Evolutionary conservation across 2,329 filamentous ascomycete genomes (phyloP), one percentile per base, ranked within the genome.

Genomic region (Ophidiomyces ophidiicola): DNA sequence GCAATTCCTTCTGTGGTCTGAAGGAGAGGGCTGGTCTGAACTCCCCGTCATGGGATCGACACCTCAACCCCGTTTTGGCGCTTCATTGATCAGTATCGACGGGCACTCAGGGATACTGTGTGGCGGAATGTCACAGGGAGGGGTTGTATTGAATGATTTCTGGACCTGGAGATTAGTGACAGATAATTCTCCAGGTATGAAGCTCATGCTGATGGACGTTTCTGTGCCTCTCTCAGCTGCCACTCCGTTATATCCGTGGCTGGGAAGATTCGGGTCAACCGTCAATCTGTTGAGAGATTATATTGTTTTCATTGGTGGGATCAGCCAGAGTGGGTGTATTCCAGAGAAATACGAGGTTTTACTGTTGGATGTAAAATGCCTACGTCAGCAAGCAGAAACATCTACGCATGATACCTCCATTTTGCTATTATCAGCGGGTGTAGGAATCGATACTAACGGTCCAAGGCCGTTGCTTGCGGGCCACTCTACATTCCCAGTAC

Each of bases 401-500:
- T 48, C 39, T n/a, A 44, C 45, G 11, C 51, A 47, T 43, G 48
- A 43, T 39, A 43, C 46, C 21, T 46, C 50, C 31, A 28, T 56
- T 8, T 36, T 62, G 11, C 52, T 52, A 8, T 36, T 6, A 6
- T 21, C 32, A 28, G 23, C 12, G 6, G 30, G 37, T 1, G 5
- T 39, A 11, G 48, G 49, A 5, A 32, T 39, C 14, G 46, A 48
- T 19, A 53, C 51, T n/a, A 44, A 48, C 19, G 58, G 58, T 14
- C 62, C 63, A 14, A 63, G 76, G 39, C 84, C 84, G 8, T 66
- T 93, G 4, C 68, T 93, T 35, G 67, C 85, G 36, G 85, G 87
- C 2, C 71, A 77, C 40, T 76, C 76, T 3, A 64, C 71, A 5
- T 58, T 71, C 10, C 53, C 62, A 19, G 60, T 70, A 1, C 61